Evolutionary conservation across 345 rosid genomes (phyloP).

Genomic region (Gossypium mustelinum): DNA sequence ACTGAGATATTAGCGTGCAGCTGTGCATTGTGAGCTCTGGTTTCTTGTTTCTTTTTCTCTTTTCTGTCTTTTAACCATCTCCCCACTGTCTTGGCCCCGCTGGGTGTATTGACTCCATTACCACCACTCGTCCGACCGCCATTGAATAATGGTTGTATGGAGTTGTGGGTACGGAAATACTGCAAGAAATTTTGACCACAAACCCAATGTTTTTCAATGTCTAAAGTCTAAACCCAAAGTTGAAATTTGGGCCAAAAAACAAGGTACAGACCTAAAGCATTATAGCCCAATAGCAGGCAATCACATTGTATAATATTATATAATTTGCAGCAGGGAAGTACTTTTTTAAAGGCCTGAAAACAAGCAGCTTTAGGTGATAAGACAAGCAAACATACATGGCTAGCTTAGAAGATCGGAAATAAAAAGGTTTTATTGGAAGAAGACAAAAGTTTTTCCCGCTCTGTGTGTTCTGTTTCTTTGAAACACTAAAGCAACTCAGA

Average conservation of each 20-base stretch:
- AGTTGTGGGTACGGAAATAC: slow-evolving; percentile 79
- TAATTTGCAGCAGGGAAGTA: background rate
- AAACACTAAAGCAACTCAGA: background rate
- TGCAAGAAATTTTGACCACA: slow-evolving; percentile 26
- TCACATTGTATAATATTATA: background rate
- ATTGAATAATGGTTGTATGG: slow-evolving; percentile 68
- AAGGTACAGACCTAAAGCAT: background rate
- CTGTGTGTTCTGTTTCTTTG: slow-evolving; percentile 10
- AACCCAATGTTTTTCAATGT: background rate
- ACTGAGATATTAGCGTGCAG: slow-evolving; percentile 88
- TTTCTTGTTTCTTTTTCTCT: slow-evolving; percentile 92
- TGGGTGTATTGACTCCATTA: slow-evolving; percentile 50
- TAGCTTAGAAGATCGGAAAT: slow-evolving; percentile 15
- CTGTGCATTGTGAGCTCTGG: slow-evolving; percentile 78
- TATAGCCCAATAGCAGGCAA: background rate
- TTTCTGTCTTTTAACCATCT: slow-evolving; percentile 96
- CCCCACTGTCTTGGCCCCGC: slow-evolving; percentile 75
- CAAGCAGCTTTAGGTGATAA: slow-evolving; percentile 17
- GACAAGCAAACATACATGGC: slow-evolving; percentile 5
- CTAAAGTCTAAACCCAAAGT: background rate
- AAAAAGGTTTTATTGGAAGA: slow-evolving; percentile 32
- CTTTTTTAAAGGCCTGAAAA: slow-evolving; percentile 5
- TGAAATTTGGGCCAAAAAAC: background rate
- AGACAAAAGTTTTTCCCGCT: slow-evolving; percentile 27
- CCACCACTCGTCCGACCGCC: slow-evolving; percentile 48